Evolutionary conservation across 2,329 filamentous ascomycete species (phyloP).

Genomic region (Xylariaceae sp.): DNA sequence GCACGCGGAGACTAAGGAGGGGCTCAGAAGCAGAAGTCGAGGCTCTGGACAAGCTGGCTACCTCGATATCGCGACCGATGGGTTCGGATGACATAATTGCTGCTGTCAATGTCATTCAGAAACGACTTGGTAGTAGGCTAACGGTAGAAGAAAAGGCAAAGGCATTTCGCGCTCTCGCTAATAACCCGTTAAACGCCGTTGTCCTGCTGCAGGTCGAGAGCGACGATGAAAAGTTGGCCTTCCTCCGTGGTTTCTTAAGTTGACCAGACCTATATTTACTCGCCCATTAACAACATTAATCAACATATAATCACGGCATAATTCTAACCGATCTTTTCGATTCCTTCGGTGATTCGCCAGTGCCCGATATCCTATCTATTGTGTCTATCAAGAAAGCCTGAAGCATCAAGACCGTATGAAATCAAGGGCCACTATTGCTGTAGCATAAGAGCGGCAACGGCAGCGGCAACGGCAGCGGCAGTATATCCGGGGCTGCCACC

Average conservation of each 20-base stretch:
- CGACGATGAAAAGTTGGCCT: neutral
- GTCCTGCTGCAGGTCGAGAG: neutral
- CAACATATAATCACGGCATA: too few relatives aligned
- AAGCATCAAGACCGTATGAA: too few relatives aligned
- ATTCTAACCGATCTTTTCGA: too few relatives aligned
- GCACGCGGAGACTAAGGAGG: neutral
- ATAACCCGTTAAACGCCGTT: neutral
- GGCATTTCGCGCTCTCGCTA: neutral
- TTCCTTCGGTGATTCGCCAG: too few relatives aligned
- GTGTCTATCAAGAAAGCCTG: too few relatives aligned
- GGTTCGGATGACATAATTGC: neutral
- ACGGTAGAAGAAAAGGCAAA: neutral
- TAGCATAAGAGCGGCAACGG: too few relatives aligned
- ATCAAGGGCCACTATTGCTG: too few relatives aligned
- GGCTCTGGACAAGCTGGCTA: neutral
- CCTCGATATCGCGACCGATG: neutral
- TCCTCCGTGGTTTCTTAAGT: neutral
- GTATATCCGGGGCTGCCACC: too few relatives aligned
- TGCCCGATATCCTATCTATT: too few relatives aligned
- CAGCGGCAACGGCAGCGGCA: too few relatives aligned
- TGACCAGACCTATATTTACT: neutral
- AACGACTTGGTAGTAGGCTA: neutral
- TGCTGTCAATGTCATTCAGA: neutral
- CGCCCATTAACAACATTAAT: neutral
- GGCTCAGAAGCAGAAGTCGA: neutral